Base-by-base conservation (phyloP, 2,329 filamentous ascomycete species). In the Fusarium chlamydosporum region DNA sequence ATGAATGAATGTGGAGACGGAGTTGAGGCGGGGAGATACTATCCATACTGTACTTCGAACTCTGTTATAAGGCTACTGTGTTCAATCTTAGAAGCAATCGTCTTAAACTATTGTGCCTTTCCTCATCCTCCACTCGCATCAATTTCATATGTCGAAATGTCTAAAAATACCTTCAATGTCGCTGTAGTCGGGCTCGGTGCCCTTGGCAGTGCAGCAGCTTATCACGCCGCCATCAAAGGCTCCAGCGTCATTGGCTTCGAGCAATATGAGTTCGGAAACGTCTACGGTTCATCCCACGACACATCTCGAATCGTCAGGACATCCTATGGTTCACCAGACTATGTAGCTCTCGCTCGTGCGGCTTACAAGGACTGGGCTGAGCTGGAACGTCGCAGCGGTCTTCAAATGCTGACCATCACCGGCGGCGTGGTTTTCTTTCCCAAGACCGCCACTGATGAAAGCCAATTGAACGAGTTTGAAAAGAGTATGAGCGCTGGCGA, bases 311-410 rank as follows among this genome's bases (percentile, higher is more conserved):
- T 74, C 4, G 57, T 74, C 9, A 64, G 72, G 12, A 74, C 67
- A 0, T 74, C 72, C 0, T 73, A 74, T 9, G 65, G 67, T 2
- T 54, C 66, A 3, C 67, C 72, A 6, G 65, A 75, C 16, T 73
- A 75, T 12, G 72, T 74, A 0, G 61, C 71, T 0, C 68, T 75
- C 4, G 72, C 72, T 1, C 59, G 65, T 7, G 60, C 67, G 1
- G 72, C 72, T 10, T 74, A 75, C 34, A 63, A 66, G 18, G 72
- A 74, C 33, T 74, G 72, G 72, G 59, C 62, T 4, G 62, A 61
- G 3, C 57, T 74, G 2, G 72, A 74, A 26, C 55, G 37, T 13
- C 55, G 48, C 40, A 62, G 58, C 3, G 71, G 72, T 27, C 61
- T 62, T 3, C 46, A 70, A 27, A 55, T 74, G 57, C 35, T 69